Conservation (phyloP, 2,329 filamentous ascomycete genomes). For the Lomentospora prolificans region DNA sequence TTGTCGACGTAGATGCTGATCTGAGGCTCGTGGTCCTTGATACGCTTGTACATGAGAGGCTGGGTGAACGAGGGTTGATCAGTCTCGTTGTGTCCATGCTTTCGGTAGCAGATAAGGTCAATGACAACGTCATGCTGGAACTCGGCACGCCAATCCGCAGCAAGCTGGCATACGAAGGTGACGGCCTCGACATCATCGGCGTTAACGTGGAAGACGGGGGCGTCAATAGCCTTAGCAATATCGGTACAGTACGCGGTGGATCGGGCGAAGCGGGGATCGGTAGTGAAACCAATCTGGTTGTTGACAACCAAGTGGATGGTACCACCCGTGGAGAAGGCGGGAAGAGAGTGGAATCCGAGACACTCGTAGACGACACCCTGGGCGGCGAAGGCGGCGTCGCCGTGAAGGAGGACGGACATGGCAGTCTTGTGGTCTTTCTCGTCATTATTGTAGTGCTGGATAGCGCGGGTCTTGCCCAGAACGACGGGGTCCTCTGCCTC, state of each 20-base stretch:
- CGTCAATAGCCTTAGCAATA: conserved; percentile 97
- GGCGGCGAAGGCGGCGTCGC: conserved; percentile 91
- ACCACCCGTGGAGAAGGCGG: conserved; percentile 92
- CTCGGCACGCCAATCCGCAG: conserved; percentile 94
- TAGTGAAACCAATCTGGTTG: conserved; percentile 99
- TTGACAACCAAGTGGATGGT: conserved; percentile 97
- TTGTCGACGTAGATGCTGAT: conserved; percentile 88
- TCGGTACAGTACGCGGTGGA: conserved; percentile 99
- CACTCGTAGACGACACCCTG: conserved; percentile 98
- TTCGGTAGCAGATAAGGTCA: conserved; percentile 97
- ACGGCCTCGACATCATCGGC: conserved; percentile 96
- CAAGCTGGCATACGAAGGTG: conserved; percentile 95
- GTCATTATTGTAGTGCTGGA: conserved; percentile 98
- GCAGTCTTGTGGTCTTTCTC: conserved; percentile 80
- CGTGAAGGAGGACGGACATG: conserved; percentile 93
- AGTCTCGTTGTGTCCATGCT: conserved; percentile 98
- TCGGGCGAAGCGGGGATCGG: conserved; percentile 91
- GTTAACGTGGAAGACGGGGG: conserved; percentile 98
- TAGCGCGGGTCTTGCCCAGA: conserved; percentile 91
- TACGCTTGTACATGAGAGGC: conserved; percentile 98
- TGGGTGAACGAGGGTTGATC: conserved; percentile 99
- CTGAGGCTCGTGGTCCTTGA: conserved; percentile 71
- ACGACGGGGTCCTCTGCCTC: conserved; percentile 98
- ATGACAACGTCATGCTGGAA: conserved; percentile 98
- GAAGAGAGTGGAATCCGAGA: conserved; percentile 91